phyloP scores from a whole-genome alignment of 345 rosid species.

The Cardamine chenopodiifolia region DNA sequence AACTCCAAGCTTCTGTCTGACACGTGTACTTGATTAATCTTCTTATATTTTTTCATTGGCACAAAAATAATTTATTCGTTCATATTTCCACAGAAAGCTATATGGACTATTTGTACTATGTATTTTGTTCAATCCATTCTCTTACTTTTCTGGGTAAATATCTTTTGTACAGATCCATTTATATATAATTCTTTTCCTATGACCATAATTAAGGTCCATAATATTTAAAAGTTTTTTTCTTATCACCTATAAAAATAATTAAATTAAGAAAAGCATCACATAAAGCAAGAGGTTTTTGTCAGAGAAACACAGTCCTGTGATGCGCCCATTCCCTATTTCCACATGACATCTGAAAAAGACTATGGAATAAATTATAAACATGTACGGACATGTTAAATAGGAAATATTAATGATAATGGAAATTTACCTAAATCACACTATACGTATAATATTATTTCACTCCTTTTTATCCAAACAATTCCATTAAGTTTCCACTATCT shows the following conservation, averaged over 20 bases:
- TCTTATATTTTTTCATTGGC: not conserved
- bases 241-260: conserved; percentile 7
- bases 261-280: conserved; percentile 22
- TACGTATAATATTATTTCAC: conserved; percentile 27
- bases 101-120: conserved; percentile 40
- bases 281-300: conserved; percentile 33
- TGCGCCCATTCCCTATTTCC: conserved; percentile 27
- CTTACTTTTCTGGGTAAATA: conserved; percentile 33
- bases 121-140: conserved; percentile 19
- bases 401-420: conserved; percentile 39
- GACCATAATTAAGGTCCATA: conserved; percentile 23
- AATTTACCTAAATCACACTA: conserved; percentile 42
- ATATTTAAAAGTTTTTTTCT: not conserved
- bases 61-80: not conserved
- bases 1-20: conserved; percentile 43
- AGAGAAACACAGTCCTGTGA: conserved; percentile 35
- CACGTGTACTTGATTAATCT: conserved; percentile 30
- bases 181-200: conserved; percentile 9
- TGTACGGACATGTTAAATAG: conserved; percentile 38
- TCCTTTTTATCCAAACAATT: conserved; percentile 35
- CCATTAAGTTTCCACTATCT: conserved; percentile 43
- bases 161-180: conserved; percentile 28
- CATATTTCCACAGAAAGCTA: conserved; percentile 23
- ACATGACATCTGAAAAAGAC: conserved; percentile 25
- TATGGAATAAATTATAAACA: conserved; percentile 5